These are phyloP conservation scores for Heliamphora exappendiculata DNA, from an alignment of 148 eudicot species.

Conservation along the genomic window DNA sequence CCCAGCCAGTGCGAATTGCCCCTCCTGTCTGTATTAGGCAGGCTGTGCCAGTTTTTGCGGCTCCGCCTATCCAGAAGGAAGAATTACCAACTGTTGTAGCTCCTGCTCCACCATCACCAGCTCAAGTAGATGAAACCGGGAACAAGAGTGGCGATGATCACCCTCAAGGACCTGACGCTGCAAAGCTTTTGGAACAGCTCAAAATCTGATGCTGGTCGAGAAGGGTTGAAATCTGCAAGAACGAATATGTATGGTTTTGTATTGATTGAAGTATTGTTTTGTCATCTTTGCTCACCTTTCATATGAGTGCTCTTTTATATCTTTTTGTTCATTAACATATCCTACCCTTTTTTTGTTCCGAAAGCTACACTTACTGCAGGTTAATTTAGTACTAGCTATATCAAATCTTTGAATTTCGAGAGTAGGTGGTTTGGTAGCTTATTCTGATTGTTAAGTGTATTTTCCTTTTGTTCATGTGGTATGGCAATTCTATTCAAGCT, in stretches of 20 bases:
- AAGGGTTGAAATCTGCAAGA: slow-evolving; percentile 25
- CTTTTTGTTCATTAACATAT: slow-evolving; percentile 7
- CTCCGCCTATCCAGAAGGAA: slow-evolving; percentile 32
- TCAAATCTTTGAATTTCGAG: neutral
- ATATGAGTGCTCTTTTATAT: slow-evolving; percentile 15
- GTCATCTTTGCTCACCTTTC: slow-evolving; percentile 13
- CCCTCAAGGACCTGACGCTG: slow-evolving; percentile 27
- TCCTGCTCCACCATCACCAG: slow-evolving; percentile 3
- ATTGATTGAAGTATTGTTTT: slow-evolving; percentile 10
- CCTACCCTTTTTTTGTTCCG: neutral
- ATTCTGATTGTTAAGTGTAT: no score
- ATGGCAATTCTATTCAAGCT: no score
- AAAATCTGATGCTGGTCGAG: slow-evolving; percentile 36
- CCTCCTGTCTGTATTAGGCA: slow-evolving; percentile 55
- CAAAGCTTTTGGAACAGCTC: slow-evolving; percentile 49
- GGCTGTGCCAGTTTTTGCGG: slow-evolving; percentile 38
- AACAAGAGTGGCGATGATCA: slow-evolving; percentile 12
- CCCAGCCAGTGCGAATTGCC: slow-evolving; percentile 31
- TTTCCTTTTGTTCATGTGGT: no score
- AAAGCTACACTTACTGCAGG: slow-evolving; percentile 10
- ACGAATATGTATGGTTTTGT: slow-evolving; percentile 22
- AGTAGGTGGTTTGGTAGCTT: no score
- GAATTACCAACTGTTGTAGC: slow-evolving; percentile 12
- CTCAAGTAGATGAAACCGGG: slow-evolving; percentile 14
- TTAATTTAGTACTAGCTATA: slow-evolving; percentile 1